Conservation (phyloP, 257 asterid species). For the Marsdenia floribunda region DNA sequence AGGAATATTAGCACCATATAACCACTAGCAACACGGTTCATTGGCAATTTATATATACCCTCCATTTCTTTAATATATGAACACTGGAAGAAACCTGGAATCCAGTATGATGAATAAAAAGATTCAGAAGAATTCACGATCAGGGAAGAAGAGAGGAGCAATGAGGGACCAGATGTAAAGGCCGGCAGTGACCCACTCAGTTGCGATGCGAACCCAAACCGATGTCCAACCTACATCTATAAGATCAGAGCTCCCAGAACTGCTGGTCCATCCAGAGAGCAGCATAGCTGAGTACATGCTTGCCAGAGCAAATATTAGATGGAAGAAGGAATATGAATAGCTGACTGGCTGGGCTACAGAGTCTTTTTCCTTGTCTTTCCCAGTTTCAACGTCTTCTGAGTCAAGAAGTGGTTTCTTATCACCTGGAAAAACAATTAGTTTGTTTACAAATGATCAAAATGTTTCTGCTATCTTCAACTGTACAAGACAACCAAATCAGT, state of each 20-base stretch:
- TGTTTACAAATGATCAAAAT: background rate
- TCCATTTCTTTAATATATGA: background rate
- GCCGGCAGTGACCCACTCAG: constrained; percentile 88
- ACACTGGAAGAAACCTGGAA: background rate
- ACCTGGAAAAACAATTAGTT: constrained; percentile 31
- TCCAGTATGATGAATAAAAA: background rate
- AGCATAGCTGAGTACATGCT: constrained; percentile 99
- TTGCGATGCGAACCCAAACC: constrained; percentile 84
- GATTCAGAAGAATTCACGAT: constrained; percentile 65
- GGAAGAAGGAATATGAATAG: constrained; percentile 92
- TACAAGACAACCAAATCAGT: background rate
- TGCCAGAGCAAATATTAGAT: constrained; percentile 89
- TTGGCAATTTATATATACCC: background rate
- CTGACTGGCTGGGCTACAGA: constrained; percentile 61
- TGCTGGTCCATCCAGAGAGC: constrained; percentile 90
- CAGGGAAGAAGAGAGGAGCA: constrained; percentile 70
- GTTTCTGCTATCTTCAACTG: background rate
- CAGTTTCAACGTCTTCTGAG: constrained; percentile 65
- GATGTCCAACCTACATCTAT: constrained; percentile 92
- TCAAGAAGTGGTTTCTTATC: constrained; percentile 62
- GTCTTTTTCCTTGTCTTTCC: constrained; percentile 45
- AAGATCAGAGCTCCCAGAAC: constrained; percentile 56
- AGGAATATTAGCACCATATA: background rate
- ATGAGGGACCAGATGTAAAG: constrained; percentile 86
- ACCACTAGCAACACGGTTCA: background rate